Conservation (phyloP, 176 grass and related monocot species). For the Thalia dealbata region DNA sequence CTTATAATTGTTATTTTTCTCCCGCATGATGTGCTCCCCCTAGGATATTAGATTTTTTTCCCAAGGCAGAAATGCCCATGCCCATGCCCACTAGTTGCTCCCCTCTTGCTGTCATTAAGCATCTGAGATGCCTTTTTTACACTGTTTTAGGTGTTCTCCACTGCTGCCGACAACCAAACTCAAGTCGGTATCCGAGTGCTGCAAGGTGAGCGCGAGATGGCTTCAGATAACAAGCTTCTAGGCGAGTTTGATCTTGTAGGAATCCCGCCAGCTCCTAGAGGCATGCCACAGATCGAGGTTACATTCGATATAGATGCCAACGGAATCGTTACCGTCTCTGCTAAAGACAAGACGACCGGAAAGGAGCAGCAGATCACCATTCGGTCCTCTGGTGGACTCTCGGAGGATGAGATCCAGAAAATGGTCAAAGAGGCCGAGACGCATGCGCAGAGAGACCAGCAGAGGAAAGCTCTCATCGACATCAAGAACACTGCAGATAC, state of each 20-base stretch:
- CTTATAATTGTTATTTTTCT: too few relatives aligned
- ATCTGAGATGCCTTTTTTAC: not conserved
- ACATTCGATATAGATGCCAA: slow-evolving; percentile 48
- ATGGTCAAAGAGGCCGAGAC: slow-evolving; percentile 32
- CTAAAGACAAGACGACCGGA: slow-evolving; percentile 36
- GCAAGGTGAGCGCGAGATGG: slow-evolving; percentile 44
- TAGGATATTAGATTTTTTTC: too few relatives aligned
- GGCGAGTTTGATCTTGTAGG: slow-evolving; percentile 40
- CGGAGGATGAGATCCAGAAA: slow-evolving; percentile 34
- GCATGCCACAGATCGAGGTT: slow-evolving; percentile 33
- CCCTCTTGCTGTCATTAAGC: too few relatives aligned
- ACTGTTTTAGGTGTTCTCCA: slow-evolving; percentile 31
- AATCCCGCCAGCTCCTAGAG: slow-evolving; percentile 32
- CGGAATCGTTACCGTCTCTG: slow-evolving; percentile 30
- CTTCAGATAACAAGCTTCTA: slow-evolving; percentile 35
- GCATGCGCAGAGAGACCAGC: slow-evolving; percentile 36
- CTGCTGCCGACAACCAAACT: slow-evolving; percentile 42
- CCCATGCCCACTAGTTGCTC: too few relatives aligned
- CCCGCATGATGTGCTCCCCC: too few relatives aligned
- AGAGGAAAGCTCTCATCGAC: slow-evolving; percentile 33
- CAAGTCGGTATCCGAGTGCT: slow-evolving; percentile 30
- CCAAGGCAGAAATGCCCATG: too few relatives aligned
- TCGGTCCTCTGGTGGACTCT: slow-evolving; percentile 32
- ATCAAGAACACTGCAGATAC: slow-evolving; percentile 29
- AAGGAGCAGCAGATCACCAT: slow-evolving; percentile 51